Conservation (phyloP, 2,329 filamentous ascomycete species). For the Aspergillus eucalypticola region DNA sequence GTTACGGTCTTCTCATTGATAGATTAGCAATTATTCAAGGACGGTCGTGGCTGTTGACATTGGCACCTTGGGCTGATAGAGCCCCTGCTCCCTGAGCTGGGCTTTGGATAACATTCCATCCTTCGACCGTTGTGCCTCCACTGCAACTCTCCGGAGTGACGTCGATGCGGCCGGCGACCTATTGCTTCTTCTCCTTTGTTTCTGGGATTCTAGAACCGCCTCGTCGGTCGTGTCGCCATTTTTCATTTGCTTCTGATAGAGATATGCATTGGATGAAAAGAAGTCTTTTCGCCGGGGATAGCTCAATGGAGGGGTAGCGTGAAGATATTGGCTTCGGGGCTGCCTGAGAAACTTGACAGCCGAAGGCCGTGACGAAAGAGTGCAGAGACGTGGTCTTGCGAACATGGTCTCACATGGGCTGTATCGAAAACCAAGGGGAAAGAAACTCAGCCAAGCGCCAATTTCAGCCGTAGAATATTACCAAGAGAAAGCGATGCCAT, state of each 20-base stretch:
- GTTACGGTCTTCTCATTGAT: slow-evolving; percentile 52
- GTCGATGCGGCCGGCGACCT: slow-evolving; percentile 62
- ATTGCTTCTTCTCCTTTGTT: slow-evolving; percentile 51
- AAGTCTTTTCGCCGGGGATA: slow-evolving; percentile 59
- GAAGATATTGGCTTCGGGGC: slow-evolving; percentile 37
- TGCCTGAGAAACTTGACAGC: slow-evolving; percentile 27
- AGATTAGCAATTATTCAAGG: slow-evolving; percentile 16
- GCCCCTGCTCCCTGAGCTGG: slow-evolving; percentile 36
- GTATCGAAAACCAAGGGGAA: background rate
- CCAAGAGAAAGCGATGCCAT: background rate
- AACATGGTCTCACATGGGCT: slow-evolving; percentile 37
- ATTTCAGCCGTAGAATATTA: background rate
- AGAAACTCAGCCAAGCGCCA: slow-evolving; percentile 16
- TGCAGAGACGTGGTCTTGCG: slow-evolving; percentile 33
- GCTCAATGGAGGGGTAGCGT: slow-evolving; percentile 36
- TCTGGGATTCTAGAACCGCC: slow-evolving; percentile 25
- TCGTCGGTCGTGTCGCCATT: slow-evolving; percentile 20
- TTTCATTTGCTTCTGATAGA: slow-evolving; percentile 44
- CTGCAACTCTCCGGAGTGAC: slow-evolving; percentile 79
- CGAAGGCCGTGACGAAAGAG: slow-evolving; percentile 33
- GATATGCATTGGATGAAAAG: slow-evolving; percentile 65
- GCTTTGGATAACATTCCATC: slow-evolving; percentile 54
- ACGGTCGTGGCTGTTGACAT: background rate
- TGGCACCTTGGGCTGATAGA: slow-evolving; percentile 40
- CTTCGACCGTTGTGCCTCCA: slow-evolving; percentile 71